These are phyloP conservation scores for Fomitiporia mediterranea DNA, from an alignment of 1,284 basidiomycete species.

Conservation along the genomic window DNA sequence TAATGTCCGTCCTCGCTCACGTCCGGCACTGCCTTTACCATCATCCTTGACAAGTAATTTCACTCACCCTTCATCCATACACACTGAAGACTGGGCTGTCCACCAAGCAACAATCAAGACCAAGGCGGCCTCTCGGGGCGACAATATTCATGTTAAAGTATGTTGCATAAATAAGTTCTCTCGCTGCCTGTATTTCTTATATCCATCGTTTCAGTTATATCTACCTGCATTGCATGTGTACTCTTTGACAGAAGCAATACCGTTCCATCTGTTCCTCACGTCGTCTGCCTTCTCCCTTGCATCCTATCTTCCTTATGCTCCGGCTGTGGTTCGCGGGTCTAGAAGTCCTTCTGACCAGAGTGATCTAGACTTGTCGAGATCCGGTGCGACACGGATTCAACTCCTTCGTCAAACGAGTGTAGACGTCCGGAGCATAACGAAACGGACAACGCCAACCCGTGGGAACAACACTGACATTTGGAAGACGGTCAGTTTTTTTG, in stretches of 20 bases:
- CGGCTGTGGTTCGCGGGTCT: conserved; percentile 33
- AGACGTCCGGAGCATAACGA: conserved; percentile 50
- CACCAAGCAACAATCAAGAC: conserved; percentile 43
- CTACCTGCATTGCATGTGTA: conserved; percentile 55
- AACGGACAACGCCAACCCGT: conserved; percentile 20
- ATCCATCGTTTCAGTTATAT: conserved; percentile 36
- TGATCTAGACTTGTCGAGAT: conserved; percentile 33
- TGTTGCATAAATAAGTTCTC: conserved; percentile 15
- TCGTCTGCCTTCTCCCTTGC: conserved; percentile 53
- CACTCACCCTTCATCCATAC: conserved; percentile 35
- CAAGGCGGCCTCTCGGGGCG: conserved; percentile 34
- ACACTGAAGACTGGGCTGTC: conserved; percentile 46
- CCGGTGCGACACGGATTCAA: conserved; percentile 47
- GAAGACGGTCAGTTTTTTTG: conserved; percentile 39
- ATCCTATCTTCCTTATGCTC: conserved; percentile 53
- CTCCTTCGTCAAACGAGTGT: conserved; percentile 62
- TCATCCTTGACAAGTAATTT: conserved; percentile 33
- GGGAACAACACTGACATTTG: conserved; percentile 66
- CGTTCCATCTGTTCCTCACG: conserved; percentile 58
- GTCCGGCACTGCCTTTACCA: conserved; percentile 53
- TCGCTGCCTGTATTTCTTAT: neutral
- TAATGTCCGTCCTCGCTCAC: conserved; percentile 59
- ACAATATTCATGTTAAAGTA: conserved; percentile 44
- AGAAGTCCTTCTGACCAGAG: conserved; percentile 16
- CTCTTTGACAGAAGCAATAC: conserved; percentile 52